Base-by-base conservation (phyloP, 345 rosid species). In the Salix udensis region DNA sequence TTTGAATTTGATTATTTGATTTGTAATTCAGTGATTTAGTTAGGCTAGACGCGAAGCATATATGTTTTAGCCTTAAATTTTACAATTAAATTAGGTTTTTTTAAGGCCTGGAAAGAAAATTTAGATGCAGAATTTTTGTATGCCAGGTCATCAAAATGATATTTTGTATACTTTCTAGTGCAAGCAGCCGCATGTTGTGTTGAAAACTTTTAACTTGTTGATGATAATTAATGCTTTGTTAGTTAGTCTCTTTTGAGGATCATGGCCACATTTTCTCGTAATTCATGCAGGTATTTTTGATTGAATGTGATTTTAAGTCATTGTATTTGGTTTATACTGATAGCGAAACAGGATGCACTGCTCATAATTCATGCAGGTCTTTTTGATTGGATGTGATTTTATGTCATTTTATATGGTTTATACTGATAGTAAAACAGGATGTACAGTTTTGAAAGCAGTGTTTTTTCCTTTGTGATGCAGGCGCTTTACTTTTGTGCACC, bases 401-500 rank as follows among this genome's bases (percentile, higher is more conserved):
- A 58, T n/a, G 28, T 23, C 62, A 58, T 58, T n/a, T 9, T 53
- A 53, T 58, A 9, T 10, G 62, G 62, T 9, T n/a, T 58, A 23
- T 58, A 58, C 11, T n/a, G 28, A 58, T 58, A 58, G 64, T 12
- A 28, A 12, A 23, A 24, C 44, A 36, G 28, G 15, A 37, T 67
- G 28, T 8, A 37, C 23, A 0, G 5, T 10, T 34, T 18, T 68
- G 44, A n/a, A 46, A 46, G 50, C 44, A 5, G 19, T 23, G 24
- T 68, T 42, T 40, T 2, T 37, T 24, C 23, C 23, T 42, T 14
- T 11, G 1, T 37, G 28, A 15, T 77, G 15, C 89, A 96, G 99
- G 99, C 99, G 39, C 97, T 96, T 80, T 96, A 96, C 73, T 96
- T 96, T 80, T 96, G 99, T 71, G 98, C 91, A 73, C 97, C 98